Percentiles rank a stretch among this genome's conserved stretches.
These are phyloP conservation scores for Phytophthora hybrid DNA, from an alignment of 352 stramenopile species.

Conservation along the genomic window DNA sequence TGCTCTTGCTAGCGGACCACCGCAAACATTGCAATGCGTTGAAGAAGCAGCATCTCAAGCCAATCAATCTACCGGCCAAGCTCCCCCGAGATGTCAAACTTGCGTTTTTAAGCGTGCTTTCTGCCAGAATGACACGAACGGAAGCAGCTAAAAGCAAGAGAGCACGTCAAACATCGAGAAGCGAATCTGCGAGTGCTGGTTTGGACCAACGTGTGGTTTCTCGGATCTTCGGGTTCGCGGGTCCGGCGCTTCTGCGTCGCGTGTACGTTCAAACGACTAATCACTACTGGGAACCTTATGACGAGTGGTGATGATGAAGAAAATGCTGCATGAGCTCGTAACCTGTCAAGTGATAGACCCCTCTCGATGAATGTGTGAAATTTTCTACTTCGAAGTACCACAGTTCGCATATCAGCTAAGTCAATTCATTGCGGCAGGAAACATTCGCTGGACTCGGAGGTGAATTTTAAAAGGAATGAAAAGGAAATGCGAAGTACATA, in stretches of 20 bases:
- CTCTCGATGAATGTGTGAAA: too few species aligned
- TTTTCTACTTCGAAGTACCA: too few species aligned
- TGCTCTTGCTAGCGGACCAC: conserved; percentile 6
- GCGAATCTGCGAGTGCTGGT: background rate
- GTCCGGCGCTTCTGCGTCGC: conserved; percentile 8
- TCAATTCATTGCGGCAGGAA: too few species aligned
- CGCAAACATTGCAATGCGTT: conserved; percentile 3
- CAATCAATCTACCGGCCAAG: background rate
- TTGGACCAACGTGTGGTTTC: conserved; percentile 16
- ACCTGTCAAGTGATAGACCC: too few species aligned
- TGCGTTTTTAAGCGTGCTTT: conserved; percentile 20
- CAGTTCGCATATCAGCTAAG: too few species aligned
- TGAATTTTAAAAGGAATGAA: too few species aligned
- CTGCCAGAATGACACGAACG: background rate
- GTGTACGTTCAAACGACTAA: conserved; percentile 21
- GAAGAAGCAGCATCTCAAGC: conserved; percentile 16
- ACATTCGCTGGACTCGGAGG: too few species aligned
- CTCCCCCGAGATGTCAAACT: conserved; percentile 6
- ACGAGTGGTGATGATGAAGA: background rate
- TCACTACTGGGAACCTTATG: background rate
- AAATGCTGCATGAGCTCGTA: too few species aligned
- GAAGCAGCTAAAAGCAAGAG: background rate
- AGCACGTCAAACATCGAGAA: background rate
- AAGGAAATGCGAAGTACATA: too few species aligned
- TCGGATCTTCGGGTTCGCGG: conserved; percentile 21